Conservation (phyloP, 805 yeast species). For the Phaffomyces opuntiae region DNA sequence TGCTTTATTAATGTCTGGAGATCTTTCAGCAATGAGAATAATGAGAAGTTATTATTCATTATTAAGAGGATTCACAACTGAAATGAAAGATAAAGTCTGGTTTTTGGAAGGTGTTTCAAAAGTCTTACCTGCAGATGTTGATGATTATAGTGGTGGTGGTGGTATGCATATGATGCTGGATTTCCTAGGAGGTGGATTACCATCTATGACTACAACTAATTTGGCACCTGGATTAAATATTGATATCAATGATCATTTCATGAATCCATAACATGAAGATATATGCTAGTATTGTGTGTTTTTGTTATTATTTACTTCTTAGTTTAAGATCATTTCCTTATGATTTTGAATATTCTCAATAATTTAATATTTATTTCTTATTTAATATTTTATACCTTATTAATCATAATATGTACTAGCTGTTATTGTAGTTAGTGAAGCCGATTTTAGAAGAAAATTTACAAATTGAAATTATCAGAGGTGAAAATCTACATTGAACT, state of each 20-base stretch:
- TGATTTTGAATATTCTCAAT: no score
- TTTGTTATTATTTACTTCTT: background rate
- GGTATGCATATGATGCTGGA: slow-evolving; percentile 92
- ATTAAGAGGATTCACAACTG: slow-evolving; percentile 73
- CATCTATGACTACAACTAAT: slow-evolving; percentile 39
- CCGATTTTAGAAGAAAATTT: no score
- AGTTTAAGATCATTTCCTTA: no score
- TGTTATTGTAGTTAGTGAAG: no score
- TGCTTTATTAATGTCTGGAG: slow-evolving; percentile 75
- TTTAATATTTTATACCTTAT: no score
- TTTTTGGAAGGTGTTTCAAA: slow-evolving; percentile 86
- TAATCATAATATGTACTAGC: no score
- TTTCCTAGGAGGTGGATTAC: slow-evolving; percentile 65
- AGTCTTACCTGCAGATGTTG: slow-evolving; percentile 87
- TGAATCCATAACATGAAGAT: slow-evolving; percentile 20
- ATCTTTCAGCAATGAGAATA: slow-evolving; percentile 80
- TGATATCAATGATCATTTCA: slow-evolving; percentile 23
- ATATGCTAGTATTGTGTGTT: background rate
- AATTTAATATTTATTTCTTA: no score
- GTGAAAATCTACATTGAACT: no score
- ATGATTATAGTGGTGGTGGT: slow-evolving; percentile 84
- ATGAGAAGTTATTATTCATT: slow-evolving; percentile 84
- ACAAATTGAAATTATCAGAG: no score
- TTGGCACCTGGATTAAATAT: slow-evolving; percentile 23
- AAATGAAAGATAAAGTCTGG: slow-evolving; percentile 89